A percentile compares a stretch with the other conserved stretches of the same genome.
Conservation (phyloP, 164 flowering plant genomes). For the Santalum album region DNA sequence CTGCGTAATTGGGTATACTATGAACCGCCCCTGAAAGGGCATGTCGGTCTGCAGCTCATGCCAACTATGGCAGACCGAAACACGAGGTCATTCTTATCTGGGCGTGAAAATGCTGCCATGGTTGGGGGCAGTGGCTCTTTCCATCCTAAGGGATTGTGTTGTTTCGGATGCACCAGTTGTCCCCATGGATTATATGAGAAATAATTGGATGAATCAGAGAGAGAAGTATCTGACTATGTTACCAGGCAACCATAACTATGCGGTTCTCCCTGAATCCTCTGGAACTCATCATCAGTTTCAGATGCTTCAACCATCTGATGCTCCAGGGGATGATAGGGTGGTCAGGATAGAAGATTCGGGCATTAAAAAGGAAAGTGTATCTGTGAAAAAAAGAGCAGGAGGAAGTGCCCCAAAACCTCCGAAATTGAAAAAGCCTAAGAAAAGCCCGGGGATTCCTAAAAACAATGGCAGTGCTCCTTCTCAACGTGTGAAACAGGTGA, state of each 20-base stretch:
- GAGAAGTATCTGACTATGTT: conserved; percentile 42
- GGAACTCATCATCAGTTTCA: conserved; percentile 41
- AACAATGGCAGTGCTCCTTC: conserved; percentile 31
- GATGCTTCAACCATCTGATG: conserved; percentile 36
- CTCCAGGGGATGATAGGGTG: conserved; percentile 23
- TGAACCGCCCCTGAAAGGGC: conserved; percentile 51
- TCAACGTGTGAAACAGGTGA: conserved; percentile 40
- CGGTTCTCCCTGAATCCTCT: conserved; percentile 36
- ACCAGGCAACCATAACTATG: conserved; percentile 25
- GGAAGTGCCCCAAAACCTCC: conserved; percentile 36
- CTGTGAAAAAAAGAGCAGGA: conserved; percentile 35
- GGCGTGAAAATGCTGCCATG: conserved; percentile 42
- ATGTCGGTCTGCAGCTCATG: conserved; percentile 72
- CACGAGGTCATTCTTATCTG: conserved; percentile 38
- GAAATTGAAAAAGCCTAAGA: conserved; percentile 50
- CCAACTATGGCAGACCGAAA: conserved; percentile 50
- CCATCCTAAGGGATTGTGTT: conserved; percentile 37
- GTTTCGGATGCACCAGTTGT: conserved; percentile 28
- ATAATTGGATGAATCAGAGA: conserved; percentile 51
- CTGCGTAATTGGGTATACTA: conserved; percentile 78
- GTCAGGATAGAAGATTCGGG: conserved; percentile 29
- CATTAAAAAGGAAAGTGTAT: conserved; percentile 30
- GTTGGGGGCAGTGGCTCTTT: conserved; percentile 37
- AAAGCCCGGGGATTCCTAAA: conserved; percentile 25
- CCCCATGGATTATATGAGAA: conserved; percentile 43